Percentiles rank a stretch among this genome's conserved stretches.
Evolutionary conservation across 306 rosid species (phyloP).

Genomic region (Phaseolus lunatus): DNA sequence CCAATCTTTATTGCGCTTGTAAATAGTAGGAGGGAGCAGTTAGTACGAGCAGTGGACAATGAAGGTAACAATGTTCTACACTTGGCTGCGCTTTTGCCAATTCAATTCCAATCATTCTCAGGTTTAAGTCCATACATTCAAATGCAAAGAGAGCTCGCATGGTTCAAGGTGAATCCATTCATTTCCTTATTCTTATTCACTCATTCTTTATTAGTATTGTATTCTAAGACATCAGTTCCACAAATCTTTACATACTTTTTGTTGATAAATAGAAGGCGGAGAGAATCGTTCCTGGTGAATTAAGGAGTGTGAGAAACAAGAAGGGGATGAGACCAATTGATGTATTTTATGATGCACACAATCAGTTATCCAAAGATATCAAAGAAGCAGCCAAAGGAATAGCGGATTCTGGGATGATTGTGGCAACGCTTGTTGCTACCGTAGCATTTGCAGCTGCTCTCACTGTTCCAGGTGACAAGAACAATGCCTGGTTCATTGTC

Average conservation of each 20-base stretch:
- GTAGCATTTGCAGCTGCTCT: slow-evolving; percentile 33
- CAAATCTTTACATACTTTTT: background rate
- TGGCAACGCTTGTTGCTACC: slow-evolving; percentile 23
- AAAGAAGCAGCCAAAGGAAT: background rate
- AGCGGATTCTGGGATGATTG: slow-evolving; percentile 25
- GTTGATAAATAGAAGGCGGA: background rate
- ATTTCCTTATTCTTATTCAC: no score
- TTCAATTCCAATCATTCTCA: no score
- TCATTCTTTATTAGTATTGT: no score
- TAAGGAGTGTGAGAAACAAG: background rate
- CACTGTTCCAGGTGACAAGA: slow-evolving; percentile 14
- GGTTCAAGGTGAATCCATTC: no score
- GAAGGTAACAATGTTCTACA: slow-evolving; percentile 30
- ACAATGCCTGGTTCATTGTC: background rate
- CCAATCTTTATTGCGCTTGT: rapidly evolving
- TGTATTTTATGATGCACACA: background rate
- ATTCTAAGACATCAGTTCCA: no score
- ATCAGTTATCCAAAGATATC: background rate
- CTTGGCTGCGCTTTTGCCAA: background rate
- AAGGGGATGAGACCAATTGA: slow-evolving; percentile 1
- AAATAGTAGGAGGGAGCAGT: rapidly evolving
- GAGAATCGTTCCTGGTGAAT: background rate
- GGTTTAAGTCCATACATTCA: no score
- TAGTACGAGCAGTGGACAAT: background rate
- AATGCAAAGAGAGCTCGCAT: no score